Evolutionary conservation across 106 monocot species (phyloP), one percentile per base, ranked within the genome.

Genomic region (Xerophyta viscosa): DNA sequence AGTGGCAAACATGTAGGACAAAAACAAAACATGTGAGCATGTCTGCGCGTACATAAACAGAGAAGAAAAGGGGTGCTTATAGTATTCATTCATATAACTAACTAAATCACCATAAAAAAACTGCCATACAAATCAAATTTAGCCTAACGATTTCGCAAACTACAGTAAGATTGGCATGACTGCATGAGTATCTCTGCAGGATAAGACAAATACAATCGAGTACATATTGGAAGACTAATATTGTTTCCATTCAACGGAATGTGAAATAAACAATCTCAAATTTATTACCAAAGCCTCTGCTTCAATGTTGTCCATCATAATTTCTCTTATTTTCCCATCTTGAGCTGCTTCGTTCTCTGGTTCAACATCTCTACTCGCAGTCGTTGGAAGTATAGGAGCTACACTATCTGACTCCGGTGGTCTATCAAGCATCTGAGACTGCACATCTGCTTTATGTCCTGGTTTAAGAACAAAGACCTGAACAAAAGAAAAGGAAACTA

Each of bases 381-480:
- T 69, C 50, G 73, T 50, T n/a, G 63, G 75, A 65, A 64, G 63
- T 11, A 65, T 15, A 21, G 63, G 64, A 46, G 41, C 57, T 31
- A 60, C 48, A 46, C 69, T 79, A 15, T 82, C 88, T 41, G 79
- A 56, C 33, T 59, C 69, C 60, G 61, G 66, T 7, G 1, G 46
- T 2, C 59, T 69, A 19, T 72, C 71, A 17, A 71, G 12, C 24
- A 68, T 48, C 27, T 60, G 72, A 8, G 74, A 54, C 30, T 69
- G 75, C 15, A 60, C 25, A 37, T 67, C 79, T 31, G 79, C 71
- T 58, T 76, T 79, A 56, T 72, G 65, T 62, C 83, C 79, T 60
- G 79, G 88, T 65, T 79, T 88, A 37, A 88, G 75, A 72, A 76
- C 72, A 67, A 69, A 79, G 24, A 88, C 88, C 88, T 88, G 54